Percentiles rank a stretch among this genome's conserved stretches.
These are phyloP conservation scores for Geopyxis carbonaria DNA, from an alignment of 495 filamentous ascomycete genomes.

Conservation along the genomic window DNA sequence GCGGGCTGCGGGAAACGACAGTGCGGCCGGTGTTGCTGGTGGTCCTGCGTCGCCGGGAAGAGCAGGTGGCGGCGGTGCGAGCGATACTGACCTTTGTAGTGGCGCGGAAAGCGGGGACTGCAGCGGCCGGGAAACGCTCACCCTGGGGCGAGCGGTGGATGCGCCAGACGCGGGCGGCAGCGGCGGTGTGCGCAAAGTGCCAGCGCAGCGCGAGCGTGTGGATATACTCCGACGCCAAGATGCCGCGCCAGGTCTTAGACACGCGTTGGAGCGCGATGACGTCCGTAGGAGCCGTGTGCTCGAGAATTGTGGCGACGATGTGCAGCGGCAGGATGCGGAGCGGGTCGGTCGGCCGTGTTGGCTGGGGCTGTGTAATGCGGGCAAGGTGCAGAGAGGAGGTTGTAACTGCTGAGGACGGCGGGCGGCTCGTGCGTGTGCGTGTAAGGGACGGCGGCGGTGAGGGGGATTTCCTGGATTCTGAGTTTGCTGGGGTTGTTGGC, in stretches of 20 bases:
- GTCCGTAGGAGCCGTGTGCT: conserved; percentile 16
- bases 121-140: background rate
- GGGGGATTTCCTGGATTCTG: background rate
- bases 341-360: conserved; percentile 7
- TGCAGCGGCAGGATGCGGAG: conserved; percentile 11
- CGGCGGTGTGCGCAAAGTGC: conserved; percentile 16
- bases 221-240: conserved; percentile 16
- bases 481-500: background rate
- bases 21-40: too few species aligned
- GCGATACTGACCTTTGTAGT: too few species aligned
- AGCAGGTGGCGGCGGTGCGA: too few species aligned
- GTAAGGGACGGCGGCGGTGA: background rate
- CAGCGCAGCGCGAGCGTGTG: conserved; percentile 16
- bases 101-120: background rate
- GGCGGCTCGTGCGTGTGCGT: background rate
- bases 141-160: background rate
- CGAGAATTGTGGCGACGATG: conserved; percentile 15
- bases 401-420: background rate
- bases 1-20: too few species aligned
- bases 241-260: conserved; percentile 11
- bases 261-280: conserved; percentile 17
- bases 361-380: background rate
- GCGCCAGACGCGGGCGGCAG: conserved; percentile 5
- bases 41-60: too few species aligned
- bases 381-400: background rate